Conservation (phyloP, 495 filamentous ascomycete genomes). For the Pyrenula massariospora region DNA sequence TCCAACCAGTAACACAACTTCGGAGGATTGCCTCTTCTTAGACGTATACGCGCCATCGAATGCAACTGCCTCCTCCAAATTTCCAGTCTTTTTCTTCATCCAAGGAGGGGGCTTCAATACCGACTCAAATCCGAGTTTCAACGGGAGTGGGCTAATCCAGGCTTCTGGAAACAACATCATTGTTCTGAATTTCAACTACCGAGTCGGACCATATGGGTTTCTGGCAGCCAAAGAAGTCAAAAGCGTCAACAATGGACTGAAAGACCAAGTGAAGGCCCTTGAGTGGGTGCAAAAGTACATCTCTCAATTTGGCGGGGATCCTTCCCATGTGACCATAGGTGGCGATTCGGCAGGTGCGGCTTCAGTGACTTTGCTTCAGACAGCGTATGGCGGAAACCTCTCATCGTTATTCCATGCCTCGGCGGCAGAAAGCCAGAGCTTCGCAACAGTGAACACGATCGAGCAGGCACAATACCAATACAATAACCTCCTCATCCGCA, state of each 20-base stretch:
- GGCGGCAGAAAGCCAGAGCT: slow-evolving; percentile 54
- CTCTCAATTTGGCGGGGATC: slow-evolving; percentile 59
- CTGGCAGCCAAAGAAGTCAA: slow-evolving; percentile 50
- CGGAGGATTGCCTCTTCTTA: slow-evolving; percentile 66
- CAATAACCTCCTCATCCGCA: slow-evolving; percentile 43
- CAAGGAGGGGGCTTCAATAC: slow-evolving; percentile 64
- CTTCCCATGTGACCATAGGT: slow-evolving; percentile 56
- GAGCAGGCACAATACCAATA: slow-evolving; percentile 54
- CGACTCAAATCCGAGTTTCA: slow-evolving; percentile 53
- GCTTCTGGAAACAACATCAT: slow-evolving; percentile 49
- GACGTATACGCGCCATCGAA: slow-evolving; percentile 60
- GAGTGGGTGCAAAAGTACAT: slow-evolving; percentile 36
- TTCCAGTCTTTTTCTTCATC: slow-evolving; percentile 65
- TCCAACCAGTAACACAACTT: slow-evolving; percentile 17
- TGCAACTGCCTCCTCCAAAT: slow-evolving; percentile 26
- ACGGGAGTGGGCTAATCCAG: slow-evolving; percentile 48
- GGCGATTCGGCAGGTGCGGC: slow-evolving; percentile 63
- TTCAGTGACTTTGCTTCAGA: slow-evolving; percentile 53
- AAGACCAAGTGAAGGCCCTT: slow-evolving; percentile 19
- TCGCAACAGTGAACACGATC: slow-evolving; percentile 46
- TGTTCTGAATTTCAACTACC: slow-evolving; percentile 68
- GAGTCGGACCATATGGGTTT: slow-evolving; percentile 66
- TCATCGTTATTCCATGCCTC: slow-evolving; percentile 50
- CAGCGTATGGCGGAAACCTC: slow-evolving; percentile 42
- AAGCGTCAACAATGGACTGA: slow-evolving; percentile 25